These are phyloP conservation scores for Aspergillus ibericus DNA, from an alignment of 2,329 filamentous ascomycete genomes.

Conservation along the genomic window DNA sequence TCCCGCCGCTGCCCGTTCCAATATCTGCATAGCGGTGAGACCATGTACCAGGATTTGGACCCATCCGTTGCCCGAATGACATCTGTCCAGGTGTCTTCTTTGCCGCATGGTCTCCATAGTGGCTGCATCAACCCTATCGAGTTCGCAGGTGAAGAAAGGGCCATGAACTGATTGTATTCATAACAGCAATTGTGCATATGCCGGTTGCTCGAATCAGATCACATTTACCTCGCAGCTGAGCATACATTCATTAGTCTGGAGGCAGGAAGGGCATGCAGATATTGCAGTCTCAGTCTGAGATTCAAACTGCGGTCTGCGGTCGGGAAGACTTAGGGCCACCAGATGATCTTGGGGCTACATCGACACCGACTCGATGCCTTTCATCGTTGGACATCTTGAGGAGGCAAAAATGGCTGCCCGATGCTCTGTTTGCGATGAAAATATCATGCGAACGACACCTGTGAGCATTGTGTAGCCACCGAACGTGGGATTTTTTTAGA, in stretches of 20 bases:
- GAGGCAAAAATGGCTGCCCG: not conserved
- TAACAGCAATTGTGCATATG: not conserved
- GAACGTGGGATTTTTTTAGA: not conserved
- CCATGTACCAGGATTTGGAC: not conserved
- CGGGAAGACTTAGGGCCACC: not conserved
- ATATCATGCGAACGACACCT: not conserved
- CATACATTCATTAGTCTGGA: not conserved
- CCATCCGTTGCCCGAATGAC: slow-evolving; percentile 14
- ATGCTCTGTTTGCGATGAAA: not conserved
- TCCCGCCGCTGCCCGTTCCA: not conserved
- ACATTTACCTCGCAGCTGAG: not conserved
- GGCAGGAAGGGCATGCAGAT: not conserved
- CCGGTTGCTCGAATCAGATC: not conserved
- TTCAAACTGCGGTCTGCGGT: not conserved
- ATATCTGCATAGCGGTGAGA: slow-evolving; percentile 2
- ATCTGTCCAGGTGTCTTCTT: slow-evolving; percentile 14
- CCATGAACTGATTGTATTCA: not conserved
- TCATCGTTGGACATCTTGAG: not conserved
- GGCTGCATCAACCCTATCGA: slow-evolving; percentile 4
- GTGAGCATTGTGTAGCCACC: not conserved
- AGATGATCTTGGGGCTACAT: not conserved
- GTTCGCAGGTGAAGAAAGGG: not conserved
- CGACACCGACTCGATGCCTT: not conserved
- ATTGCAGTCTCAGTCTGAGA: not conserved
- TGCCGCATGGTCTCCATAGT: slow-evolving; percentile 13